phyloP scores from a whole-genome alignment of 768 basidiomycete species.

The Tylopilus intermedius region DNA sequence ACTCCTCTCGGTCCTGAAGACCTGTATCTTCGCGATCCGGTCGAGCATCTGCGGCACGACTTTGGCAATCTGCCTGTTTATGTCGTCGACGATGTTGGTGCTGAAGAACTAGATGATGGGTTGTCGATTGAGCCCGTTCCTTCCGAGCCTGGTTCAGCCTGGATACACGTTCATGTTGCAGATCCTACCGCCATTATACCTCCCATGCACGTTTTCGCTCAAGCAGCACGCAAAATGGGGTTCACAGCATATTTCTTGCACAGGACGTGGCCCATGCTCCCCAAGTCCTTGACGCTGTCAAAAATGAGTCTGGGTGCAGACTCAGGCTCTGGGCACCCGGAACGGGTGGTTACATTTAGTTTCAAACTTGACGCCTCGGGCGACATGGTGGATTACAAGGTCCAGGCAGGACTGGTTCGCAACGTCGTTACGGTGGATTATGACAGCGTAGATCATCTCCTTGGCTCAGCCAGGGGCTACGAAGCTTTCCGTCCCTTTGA shows the following conservation, averaged over 20 bases:
- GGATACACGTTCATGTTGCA: constrained; percentile 91
- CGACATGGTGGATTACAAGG: constrained; percentile 61
- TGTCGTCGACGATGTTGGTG: constrained; percentile 75
- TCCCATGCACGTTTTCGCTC: constrained; percentile 59
- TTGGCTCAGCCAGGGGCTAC: constrained; percentile 29
- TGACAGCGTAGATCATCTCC: constrained; percentile 52
- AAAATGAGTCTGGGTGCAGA: constrained; percentile 46
- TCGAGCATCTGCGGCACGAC: constrained; percentile 75
- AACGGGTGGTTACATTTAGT: constrained; percentile 78
- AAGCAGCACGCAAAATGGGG: constrained; percentile 48
- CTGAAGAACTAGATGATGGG: constrained; percentile 92
- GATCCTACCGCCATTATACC: constrained; percentile 83
- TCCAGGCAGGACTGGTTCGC: constrained; percentile 68
- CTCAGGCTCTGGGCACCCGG: constrained; percentile 31
- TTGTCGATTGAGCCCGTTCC: constrained; percentile 73
- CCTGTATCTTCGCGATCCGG: constrained; percentile 56
- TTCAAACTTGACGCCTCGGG: constrained; percentile 58
- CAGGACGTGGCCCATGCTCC: constrained; percentile 68
- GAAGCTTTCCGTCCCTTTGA: constrained; percentile 23
- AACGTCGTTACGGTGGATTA: constrained; percentile 67
- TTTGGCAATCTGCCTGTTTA: constrained; percentile 79
- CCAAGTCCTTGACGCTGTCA: constrained; percentile 46
- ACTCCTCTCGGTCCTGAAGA: constrained; percentile 55
- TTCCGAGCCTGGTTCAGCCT: constrained; percentile 52
- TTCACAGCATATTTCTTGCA: constrained; percentile 63